These are phyloP conservation scores for Petunia axillaris DNA, from an alignment of 257 asterid genomes.

Conservation along the genomic window DNA sequence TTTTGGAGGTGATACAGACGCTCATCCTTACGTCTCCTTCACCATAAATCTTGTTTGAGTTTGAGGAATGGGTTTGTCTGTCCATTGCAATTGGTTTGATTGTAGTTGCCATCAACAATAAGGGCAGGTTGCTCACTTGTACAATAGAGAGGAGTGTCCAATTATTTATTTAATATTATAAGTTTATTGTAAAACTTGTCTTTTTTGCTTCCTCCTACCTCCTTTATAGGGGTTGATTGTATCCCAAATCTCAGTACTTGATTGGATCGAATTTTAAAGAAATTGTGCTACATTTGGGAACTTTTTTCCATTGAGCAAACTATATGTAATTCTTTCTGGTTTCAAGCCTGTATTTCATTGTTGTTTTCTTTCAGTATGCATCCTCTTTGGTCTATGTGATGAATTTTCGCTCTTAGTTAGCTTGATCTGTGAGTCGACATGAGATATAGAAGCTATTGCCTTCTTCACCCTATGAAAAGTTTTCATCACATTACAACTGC, in stretches of 20 bases:
- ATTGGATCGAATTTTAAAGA: background rate
- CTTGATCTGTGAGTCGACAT: background rate
- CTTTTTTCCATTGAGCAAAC: background rate
- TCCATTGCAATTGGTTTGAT: conserved; percentile 38
- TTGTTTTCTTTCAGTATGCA: background rate
- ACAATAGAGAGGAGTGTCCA: conserved; percentile 32
- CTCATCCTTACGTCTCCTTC: conserved; percentile 87
- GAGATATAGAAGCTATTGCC: background rate
- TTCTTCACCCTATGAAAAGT: background rate
- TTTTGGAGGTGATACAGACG: conserved; percentile 69
- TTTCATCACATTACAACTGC: background rate
- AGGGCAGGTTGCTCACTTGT: conserved; percentile 44
- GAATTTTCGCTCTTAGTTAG: background rate
- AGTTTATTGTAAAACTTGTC: conserved; percentile 35
- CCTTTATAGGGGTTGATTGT: conserved; percentile 14
- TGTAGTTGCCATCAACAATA: conserved; percentile 33
- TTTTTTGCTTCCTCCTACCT: background rate
- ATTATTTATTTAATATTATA: conserved; percentile 33
- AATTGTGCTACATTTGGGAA: conserved; percentile 3
- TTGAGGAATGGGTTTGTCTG: conserved; percentile 31
- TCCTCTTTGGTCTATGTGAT: background rate
- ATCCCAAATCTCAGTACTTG: conserved; percentile 6
- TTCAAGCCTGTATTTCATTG: background rate
- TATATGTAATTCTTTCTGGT: background rate
- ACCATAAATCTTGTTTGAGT: conserved; percentile 80